phyloP scores from a whole-genome alignment of 106 monocot species.

The Dioscorea zingiberensis region DNA sequence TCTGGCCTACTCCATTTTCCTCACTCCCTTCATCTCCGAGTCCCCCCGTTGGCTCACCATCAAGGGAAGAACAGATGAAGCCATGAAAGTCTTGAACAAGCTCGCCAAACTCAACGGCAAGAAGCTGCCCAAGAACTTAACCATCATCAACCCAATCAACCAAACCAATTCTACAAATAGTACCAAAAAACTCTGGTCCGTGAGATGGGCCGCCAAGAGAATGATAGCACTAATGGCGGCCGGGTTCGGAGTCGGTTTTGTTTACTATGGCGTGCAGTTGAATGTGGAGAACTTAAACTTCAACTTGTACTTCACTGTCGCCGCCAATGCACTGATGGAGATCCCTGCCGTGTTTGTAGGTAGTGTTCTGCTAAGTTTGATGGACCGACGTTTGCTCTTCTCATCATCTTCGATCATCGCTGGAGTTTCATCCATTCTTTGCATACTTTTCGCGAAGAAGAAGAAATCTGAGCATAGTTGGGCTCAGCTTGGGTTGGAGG shows the following conservation, averaged over 20 bases:
- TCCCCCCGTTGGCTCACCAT: conserved; percentile 70
- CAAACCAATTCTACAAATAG: neutral
- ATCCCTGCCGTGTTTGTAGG: conserved; percentile 67
- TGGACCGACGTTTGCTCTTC: conserved; percentile 44
- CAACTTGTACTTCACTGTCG: conserved; percentile 73
- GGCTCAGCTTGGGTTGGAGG: conserved; percentile 42
- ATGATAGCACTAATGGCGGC: conserved; percentile 40
- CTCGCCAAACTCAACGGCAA: conserved; percentile 52
- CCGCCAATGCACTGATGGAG: conserved; percentile 65
- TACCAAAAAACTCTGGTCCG: conserved; percentile 51
- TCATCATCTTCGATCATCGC: conserved; percentile 31
- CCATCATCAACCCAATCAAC: conserved; percentile 9
- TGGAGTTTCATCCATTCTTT: conserved; percentile 33
- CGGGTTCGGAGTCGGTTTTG: conserved; percentile 60
- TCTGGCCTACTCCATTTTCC: conserved; percentile 43
- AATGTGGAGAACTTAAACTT: conserved; percentile 80
- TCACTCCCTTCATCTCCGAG: conserved; percentile 57
- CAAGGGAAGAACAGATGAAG: conserved; percentile 47
- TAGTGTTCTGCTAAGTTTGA: conserved; percentile 48
- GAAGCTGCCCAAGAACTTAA: conserved; percentile 26
- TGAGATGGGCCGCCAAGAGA: conserved; percentile 49
- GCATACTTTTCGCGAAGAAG: conserved; percentile 33
- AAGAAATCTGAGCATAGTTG: conserved; percentile 35
- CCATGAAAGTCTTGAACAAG: conserved; percentile 34
- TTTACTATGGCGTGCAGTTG: conserved; percentile 85